Evolutionary conservation across 805 yeast genomes (phyloP).

Genomic region (Myxozyma monticola): DNA sequence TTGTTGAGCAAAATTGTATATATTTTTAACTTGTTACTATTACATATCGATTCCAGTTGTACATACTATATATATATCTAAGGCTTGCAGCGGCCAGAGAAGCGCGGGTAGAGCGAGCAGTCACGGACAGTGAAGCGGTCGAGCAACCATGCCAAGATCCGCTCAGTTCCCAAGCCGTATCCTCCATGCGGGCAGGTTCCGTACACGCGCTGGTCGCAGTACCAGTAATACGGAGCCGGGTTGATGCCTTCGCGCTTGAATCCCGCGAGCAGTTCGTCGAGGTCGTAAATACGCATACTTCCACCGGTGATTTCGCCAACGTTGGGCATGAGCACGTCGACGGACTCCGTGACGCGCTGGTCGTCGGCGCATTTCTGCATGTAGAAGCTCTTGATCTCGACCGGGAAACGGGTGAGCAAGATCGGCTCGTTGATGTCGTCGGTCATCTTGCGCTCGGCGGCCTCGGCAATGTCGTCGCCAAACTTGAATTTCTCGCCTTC

Average conservation of each 20-base stretch:
- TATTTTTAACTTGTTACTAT: too few relatives aligned
- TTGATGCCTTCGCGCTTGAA: constrained; percentile 90
- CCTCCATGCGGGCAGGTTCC: constrained; percentile 99
- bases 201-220: constrained; percentile 89
- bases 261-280: constrained; percentile 83
- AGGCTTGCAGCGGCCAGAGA: constrained; percentile 97
- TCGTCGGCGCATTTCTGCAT: constrained; percentile 92
- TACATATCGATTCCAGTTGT: too few relatives aligned
- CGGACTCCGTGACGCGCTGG: constrained; percentile 94
- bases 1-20: too few relatives aligned
- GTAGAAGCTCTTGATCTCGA: constrained; percentile 95
- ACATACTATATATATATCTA: too few relatives aligned
- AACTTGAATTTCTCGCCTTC: constrained; percentile 90
- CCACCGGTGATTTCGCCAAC: constrained; percentile 99
- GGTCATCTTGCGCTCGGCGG: constrained; percentile 98
- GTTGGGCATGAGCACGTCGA: constrained; percentile 97
- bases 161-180: constrained; percentile 96
- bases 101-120: constrained; percentile 96
- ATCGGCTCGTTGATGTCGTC: constrained; percentile 93
- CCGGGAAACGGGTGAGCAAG: constrained; percentile 90
- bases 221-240: constrained; percentile 89
- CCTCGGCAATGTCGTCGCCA: constrained; percentile 99
- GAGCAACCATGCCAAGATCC: constrained; percentile 97
- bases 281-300: constrained; percentile 89
- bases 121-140: constrained; percentile 98